These are phyloP conservation scores for Aspergillus alliaceus DNA, from an alignment of 2,329 filamentous ascomycete genomes.

Conservation along the genomic window DNA sequence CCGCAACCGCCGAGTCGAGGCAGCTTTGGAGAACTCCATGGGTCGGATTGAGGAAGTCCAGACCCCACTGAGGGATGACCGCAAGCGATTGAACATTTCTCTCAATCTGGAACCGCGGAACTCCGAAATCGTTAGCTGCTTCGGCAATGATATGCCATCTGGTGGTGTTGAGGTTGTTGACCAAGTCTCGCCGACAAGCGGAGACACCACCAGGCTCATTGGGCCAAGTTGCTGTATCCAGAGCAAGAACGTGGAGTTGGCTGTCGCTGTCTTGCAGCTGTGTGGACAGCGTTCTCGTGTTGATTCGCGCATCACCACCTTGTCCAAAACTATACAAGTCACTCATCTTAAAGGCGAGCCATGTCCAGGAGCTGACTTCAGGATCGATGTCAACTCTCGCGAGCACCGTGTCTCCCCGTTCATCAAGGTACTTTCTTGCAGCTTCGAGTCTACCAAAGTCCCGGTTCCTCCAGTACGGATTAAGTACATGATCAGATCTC, in stretches of 20 bases:
- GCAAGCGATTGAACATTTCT: conserved; percentile 56
- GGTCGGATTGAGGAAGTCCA: conserved; percentile 54
- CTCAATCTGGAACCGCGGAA: conserved; percentile 57
- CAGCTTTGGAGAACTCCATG: conserved; percentile 57
- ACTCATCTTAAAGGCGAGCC: conserved; percentile 52
- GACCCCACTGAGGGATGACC: conserved; percentile 56
- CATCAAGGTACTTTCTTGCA: conserved; percentile 46
- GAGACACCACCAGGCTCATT: conserved; percentile 57
- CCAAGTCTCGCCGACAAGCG: conserved; percentile 56
- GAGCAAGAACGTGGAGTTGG: conserved; percentile 53
- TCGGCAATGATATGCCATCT: conserved; percentile 57
- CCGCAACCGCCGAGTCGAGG: conserved; percentile 50
- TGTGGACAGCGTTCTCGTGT: conserved; percentile 45
- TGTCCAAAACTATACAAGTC: conserved; percentile 55
- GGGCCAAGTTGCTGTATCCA: conserved; percentile 55
- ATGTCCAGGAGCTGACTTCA: conserved; percentile 54
- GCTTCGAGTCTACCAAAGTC: conserved; percentile 44
- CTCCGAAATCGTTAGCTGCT: conserved; percentile 56
- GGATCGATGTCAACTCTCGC: conserved; percentile 53
- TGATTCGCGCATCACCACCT: conserved; percentile 53
- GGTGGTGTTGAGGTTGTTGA: conserved; percentile 55
- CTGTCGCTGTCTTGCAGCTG: conserved; percentile 48
- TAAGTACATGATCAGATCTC: conserved; percentile 47
- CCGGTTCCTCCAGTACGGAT: conserved; percentile 48
- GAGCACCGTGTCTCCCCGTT: conserved; percentile 51